A percentile compares a stretch with the other conserved stretches of the same genome.
phyloP scores from a whole-genome alignment of 2,329 filamentous ascomycete species.

The Fusarium palustre region DNA sequence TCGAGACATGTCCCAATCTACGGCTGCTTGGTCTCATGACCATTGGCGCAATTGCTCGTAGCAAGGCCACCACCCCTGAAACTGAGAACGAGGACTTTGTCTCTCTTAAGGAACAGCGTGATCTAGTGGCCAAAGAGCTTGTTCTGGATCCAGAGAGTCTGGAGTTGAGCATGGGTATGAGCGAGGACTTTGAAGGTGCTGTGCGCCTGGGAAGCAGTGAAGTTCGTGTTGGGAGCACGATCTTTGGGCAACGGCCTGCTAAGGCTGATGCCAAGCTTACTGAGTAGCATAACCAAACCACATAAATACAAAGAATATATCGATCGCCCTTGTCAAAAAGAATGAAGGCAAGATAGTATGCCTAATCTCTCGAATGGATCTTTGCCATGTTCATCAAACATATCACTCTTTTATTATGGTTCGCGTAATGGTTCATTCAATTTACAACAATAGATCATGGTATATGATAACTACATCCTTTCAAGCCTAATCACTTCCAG shows the following conservation, averaged over 20 bases:
- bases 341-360: not conserved
- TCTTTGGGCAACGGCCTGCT: slow-evolving; percentile 85
- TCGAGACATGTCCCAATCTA: slow-evolving; percentile 77
- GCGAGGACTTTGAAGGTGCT: slow-evolving; percentile 92
- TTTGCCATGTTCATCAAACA: not conserved
- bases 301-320: not conserved
- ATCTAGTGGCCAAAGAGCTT: slow-evolving; percentile 71
- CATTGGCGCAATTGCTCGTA: slow-evolving; percentile 92
- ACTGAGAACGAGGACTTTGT: slow-evolving; percentile 94
- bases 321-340: not conserved
- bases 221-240: slow-evolving; percentile 92
- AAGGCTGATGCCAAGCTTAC: slow-evolving; percentile 82
- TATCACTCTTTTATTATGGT: not conserved
- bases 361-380: not conserved
- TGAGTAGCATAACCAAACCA: slow-evolving; percentile 50
- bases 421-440: slow-evolving; percentile 24
- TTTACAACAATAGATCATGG: slow-evolving; percentile 42
- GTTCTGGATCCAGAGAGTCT: slow-evolving; percentile 63
- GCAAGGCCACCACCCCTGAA: slow-evolving; percentile 76
- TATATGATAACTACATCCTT: slow-evolving; percentile 45
- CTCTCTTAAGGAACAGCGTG: slow-evolving; percentile 73
- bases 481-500: slow-evolving; percentile 34
- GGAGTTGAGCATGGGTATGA: slow-evolving; percentile 99
- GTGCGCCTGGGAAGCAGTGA: slow-evolving; percentile 86
- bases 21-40: slow-evolving; percentile 91